These are phyloP conservation scores for Ogataea pignaliae DNA, from an alignment of 805 yeast species.

Conservation along the genomic window DNA sequence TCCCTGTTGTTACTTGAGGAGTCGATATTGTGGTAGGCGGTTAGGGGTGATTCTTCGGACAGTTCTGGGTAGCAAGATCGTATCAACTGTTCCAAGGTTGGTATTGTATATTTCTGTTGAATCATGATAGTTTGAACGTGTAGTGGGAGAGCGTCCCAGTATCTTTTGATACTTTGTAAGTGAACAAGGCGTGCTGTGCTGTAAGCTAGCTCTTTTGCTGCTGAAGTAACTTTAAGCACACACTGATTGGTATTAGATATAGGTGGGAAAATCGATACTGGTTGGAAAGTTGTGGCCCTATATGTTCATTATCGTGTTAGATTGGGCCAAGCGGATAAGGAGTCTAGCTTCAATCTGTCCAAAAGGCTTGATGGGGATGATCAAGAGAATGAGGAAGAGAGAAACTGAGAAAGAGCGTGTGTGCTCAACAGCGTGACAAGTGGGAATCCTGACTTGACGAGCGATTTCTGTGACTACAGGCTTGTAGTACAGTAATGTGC, in stretches of 20 bases:
- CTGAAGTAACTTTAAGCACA: not conserved
- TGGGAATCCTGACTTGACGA: too few species aligned
- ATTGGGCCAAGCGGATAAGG: too few species aligned
- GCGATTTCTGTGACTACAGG: too few species aligned
- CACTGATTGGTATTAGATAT: not conserved
- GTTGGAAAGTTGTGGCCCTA: too few species aligned
- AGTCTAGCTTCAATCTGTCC: too few species aligned
- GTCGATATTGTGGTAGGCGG: constrained; percentile 1
- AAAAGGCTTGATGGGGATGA: too few species aligned
- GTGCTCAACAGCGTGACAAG: too few species aligned
- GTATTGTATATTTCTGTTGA: constrained; percentile 4
- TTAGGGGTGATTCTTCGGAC: not conserved
- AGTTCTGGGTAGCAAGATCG: constrained; percentile 8
- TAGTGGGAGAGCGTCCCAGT: not conserved
- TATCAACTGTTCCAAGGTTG: constrained; percentile 14
- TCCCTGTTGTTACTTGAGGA: not conserved
- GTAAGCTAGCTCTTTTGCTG: not conserved
- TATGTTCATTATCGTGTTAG: too few species aligned
- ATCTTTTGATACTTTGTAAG: not conserved
- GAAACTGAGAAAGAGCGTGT: too few species aligned
- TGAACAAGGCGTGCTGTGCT: not conserved
- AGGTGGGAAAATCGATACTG: not conserved
- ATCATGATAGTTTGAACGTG: not conserved
- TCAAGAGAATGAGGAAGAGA: too few species aligned
- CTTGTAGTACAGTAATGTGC: too few species aligned